phyloP scores from a whole-genome alignment of 2,329 filamentous ascomycete species.

The Penicillium capsulatum region DNA sequence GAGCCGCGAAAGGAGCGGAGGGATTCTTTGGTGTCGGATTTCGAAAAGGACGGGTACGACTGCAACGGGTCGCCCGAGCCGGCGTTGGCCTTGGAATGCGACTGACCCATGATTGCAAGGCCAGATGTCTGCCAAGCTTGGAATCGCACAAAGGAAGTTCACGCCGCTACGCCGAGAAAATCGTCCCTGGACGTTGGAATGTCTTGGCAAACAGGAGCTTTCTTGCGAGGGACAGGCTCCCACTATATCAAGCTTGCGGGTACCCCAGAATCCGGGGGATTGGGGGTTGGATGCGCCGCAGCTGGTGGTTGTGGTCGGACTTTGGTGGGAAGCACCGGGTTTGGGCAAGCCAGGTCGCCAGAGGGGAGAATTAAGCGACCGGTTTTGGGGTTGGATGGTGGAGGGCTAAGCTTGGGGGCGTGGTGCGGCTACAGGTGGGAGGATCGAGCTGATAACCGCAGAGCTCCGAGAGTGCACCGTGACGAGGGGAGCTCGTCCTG shows the following conservation, averaged over 20 bases:
- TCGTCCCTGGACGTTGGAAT: slow-evolving; percentile 27
- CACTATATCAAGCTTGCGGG: slow-evolving; percentile 19
- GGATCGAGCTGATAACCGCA: no score
- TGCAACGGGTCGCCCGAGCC: slow-evolving; percentile 63
- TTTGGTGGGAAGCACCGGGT: no score
- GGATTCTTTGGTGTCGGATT: slow-evolving; percentile 90
- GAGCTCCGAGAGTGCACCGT: slow-evolving; percentile 1
- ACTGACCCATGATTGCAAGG: slow-evolving; percentile 46
- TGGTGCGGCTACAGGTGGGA: no score
- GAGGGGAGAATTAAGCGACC: no score
- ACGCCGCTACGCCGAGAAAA: slow-evolving; percentile 22
- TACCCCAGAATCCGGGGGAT: no score
- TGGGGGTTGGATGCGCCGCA: no score
- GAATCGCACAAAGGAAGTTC: slow-evolving; percentile 20
- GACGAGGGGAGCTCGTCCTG: not conserved
- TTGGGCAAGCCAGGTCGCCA: no score
- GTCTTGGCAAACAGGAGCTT: slow-evolving; percentile 21
- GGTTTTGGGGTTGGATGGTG: no score
- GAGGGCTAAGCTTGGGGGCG: no score
- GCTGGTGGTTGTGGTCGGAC: no score
- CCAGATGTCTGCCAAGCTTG: slow-evolving; percentile 33
- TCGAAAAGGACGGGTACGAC: slow-evolving; percentile 86
- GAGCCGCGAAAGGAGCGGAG: slow-evolving; percentile 76
- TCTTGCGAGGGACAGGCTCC: no score
- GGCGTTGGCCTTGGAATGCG: slow-evolving; percentile 53